phyloP scores from a whole-genome alignment of 1,284 basidiomycete species.

The Ceratobasidium sp. region DNA sequence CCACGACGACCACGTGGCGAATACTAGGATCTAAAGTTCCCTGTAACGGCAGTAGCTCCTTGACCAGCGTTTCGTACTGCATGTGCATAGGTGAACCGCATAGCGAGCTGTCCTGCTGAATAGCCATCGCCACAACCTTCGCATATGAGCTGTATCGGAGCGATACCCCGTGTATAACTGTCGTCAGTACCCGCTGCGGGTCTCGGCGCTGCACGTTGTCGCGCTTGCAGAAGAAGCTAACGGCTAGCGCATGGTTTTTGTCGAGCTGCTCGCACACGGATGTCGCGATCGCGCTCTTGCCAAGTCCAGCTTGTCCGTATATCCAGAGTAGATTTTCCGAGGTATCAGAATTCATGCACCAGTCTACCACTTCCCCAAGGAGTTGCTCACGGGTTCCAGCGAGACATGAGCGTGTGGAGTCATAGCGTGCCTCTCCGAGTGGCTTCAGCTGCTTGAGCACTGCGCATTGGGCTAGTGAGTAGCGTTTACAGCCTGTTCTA shows the following conservation, averaged over 20 bases:
- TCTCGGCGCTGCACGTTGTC: slow-evolving; percentile 8
- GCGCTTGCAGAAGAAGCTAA: slow-evolving; percentile 39
- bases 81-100: slow-evolving; percentile 2
- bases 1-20: slow-evolving; percentile 14
- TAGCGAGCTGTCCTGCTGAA: neutral
- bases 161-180: neutral
- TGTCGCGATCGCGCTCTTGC: slow-evolving; percentile 27
- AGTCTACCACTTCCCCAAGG: neutral
- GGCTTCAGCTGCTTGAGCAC: neutral
- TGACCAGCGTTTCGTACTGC: no score
- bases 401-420: neutral
- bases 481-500: neutral
- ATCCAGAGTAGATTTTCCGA: slow-evolving; percentile 11
- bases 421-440: neutral
- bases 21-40: neutral
- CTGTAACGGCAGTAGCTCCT: no score
- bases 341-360: neutral
- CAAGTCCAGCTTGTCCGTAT: slow-evolving; percentile 34
- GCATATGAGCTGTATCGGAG: neutral
- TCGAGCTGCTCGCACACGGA: slow-evolving; percentile 7
- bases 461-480: neutral
- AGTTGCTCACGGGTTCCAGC: neutral
- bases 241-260: neutral
- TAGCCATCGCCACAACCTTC: neutral
- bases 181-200: slow-evolving; percentile 1